A percentile compares a stretch with the other conserved stretches of the same genome.
Evolutionary conservation across 768 basidiomycete species (phyloP).

Genomic region (Kwoniella bestiolae): DNA sequence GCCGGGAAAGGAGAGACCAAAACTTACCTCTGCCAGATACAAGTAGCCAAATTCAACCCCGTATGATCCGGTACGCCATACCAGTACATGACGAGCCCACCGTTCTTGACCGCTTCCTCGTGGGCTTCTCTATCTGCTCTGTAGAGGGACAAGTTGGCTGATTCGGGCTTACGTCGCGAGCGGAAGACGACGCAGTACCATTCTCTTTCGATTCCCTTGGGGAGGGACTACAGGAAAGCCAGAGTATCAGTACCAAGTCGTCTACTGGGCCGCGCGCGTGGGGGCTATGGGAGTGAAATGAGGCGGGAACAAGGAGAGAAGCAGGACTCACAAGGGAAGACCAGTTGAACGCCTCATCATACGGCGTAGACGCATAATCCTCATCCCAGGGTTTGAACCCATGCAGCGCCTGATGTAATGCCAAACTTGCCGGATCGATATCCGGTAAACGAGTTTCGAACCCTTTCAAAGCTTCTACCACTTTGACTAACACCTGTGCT

Average conservation of each 20-base stretch:
- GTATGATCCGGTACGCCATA: conserved; percentile 80
- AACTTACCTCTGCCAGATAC: conserved; percentile 70
- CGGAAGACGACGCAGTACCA: conserved; percentile 86
- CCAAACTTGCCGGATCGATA: conserved; percentile 82
- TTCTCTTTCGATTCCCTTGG: conserved; percentile 28
- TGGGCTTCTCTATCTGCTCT: conserved; percentile 85
- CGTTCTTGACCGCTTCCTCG: conserved; percentile 84
- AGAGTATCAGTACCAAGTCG: background rate
- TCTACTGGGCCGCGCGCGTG: too few relatives aligned
- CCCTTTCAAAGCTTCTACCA: conserved; percentile 53
- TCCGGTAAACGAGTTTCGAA: conserved; percentile 79
- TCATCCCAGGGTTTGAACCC: conserved; percentile 67
- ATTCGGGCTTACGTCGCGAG: conserved; percentile 66
- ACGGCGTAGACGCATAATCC: conserved; percentile 69
- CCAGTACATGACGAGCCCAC: conserved; percentile 85
- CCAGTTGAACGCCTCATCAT: conserved; percentile 89
- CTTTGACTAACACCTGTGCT: background rate
- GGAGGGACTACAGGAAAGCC: conserved; percentile 21
- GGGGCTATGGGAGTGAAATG: too few relatives aligned
- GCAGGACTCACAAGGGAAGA: conserved; percentile 65
- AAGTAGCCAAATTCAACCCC: conserved; percentile 88
- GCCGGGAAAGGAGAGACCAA: background rate
- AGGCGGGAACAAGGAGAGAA: too few relatives aligned
- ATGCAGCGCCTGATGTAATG: conserved; percentile 83
- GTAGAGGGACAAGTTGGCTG: conserved; percentile 63